Evolutionary conservation across 2,329 filamentous ascomycete genomes (phyloP).

Genomic region (Aspergillus brunneoviolaceus): DNA sequence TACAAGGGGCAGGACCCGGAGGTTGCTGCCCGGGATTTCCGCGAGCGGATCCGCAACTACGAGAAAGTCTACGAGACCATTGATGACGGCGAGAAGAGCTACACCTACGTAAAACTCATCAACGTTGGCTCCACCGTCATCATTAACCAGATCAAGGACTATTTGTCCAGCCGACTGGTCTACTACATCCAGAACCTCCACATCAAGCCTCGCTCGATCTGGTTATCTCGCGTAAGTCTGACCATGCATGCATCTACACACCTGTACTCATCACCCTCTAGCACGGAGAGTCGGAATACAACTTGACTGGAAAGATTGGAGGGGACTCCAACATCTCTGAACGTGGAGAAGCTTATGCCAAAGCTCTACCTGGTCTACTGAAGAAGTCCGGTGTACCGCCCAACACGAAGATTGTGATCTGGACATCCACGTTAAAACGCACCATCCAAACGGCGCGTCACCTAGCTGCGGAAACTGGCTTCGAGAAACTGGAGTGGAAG

Average conservation of each 20-base stretch:
- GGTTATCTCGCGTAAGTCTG: constrained; percentile 78
- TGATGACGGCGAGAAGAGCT: constrained; percentile 79
- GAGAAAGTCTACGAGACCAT: constrained; percentile 96
- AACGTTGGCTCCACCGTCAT: constrained; percentile 94
- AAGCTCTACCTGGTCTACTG: constrained; percentile 79
- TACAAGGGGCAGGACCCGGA: constrained; percentile 94
- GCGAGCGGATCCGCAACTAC: constrained; percentile 92
- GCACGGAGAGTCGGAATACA: constrained; percentile 95
- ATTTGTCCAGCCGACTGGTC: constrained; percentile 91
- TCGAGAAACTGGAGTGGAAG: constrained; percentile 98
- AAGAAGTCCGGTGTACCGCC: constrained; percentile 77
- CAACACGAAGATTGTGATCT: constrained; percentile 65
- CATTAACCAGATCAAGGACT: constrained; percentile 97
- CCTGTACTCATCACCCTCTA: constrained; percentile 37
- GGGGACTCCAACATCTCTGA: constrained; percentile 85
- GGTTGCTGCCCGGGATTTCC: constrained; percentile 84
- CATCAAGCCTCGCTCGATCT: constrained; percentile 93
- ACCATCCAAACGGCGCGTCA: constrained; percentile 90
- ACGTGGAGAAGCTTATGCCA: constrained; percentile 83
- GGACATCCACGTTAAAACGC: constrained; percentile 74
- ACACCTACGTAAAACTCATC: constrained; percentile 97
- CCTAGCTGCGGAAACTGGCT: constrained; percentile 66
- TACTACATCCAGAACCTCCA: constrained; percentile 99
- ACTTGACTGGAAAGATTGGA: constrained; percentile 85
- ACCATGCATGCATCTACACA: not conserved